Percentiles rank a stretch among this genome's conserved stretches.
phyloP scores from a whole-genome alignment of 2,329 filamentous ascomycete genomes.

The Dothideomycetes sp. region DNA sequence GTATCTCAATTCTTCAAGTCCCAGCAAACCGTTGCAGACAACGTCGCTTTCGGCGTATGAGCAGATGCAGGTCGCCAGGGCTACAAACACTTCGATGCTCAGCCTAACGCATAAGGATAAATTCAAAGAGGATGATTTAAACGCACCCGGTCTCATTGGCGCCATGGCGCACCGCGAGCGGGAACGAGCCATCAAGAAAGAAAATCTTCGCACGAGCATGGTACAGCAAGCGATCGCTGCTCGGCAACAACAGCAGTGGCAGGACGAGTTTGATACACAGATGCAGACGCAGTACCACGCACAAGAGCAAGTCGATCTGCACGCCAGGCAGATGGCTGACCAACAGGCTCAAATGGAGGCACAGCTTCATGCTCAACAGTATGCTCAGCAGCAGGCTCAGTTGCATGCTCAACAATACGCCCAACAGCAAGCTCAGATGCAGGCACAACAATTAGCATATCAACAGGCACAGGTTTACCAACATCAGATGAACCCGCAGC shows the following conservation, averaged over 20 bases:
- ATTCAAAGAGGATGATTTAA: constrained; percentile 26
- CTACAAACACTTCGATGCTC: constrained; percentile 70
- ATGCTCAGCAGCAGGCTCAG: constrained; percentile 29
- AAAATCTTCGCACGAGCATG: constrained; percentile 53
- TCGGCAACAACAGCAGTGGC: constrained; percentile 42
- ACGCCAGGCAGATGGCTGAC: constrained; percentile 16
- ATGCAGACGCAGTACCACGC: constrained; percentile 29
- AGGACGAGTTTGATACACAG: constrained; percentile 31
- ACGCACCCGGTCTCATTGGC: constrained; percentile 52
- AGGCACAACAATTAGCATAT: constrained; percentile 19
- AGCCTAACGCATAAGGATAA: constrained; percentile 48
- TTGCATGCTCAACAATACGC: constrained; percentile 23
- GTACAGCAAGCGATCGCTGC: constrained; percentile 59
- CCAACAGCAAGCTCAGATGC: constrained; percentile 22
- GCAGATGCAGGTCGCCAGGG: constrained; percentile 76
- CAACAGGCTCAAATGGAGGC: constrained; percentile 23
- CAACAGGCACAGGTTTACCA: constrained; percentile 20
- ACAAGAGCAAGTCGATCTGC: constrained; percentile 24
- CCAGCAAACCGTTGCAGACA: constrained; percentile 26
- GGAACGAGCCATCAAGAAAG: constrained; percentile 62
- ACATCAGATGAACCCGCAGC: constrained; percentile 6
- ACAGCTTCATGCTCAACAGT: constrained; percentile 16
- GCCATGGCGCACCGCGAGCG: constrained; percentile 72
- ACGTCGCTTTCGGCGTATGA: constrained; percentile 71
- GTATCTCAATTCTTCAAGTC: constrained; percentile 34